phyloP scores from a whole-genome alignment of 768 basidiomycete species.

The Hypholoma fasciculare region DNA sequence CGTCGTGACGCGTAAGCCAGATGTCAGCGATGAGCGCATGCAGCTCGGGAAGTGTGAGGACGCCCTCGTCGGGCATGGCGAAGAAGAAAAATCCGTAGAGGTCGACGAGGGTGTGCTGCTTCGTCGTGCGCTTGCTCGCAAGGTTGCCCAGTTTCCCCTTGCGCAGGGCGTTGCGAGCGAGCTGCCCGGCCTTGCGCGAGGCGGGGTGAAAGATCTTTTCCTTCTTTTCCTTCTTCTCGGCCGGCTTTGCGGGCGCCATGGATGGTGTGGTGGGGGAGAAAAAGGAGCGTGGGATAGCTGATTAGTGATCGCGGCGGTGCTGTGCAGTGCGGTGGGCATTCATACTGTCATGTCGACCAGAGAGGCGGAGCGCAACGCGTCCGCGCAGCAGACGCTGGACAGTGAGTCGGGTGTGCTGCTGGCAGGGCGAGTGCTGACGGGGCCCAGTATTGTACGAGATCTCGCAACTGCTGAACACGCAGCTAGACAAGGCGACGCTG shows the following conservation, averaged over 20 bases:
- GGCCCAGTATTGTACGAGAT: constrained; percentile 78
- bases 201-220: constrained; percentile 84
- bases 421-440: neutral
- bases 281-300: constrained; percentile 25
- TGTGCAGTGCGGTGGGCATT: no score
- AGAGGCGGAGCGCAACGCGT: constrained; percentile 59
- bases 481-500: constrained; percentile 88
- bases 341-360: constrained; percentile 39
- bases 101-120: constrained; percentile 56
- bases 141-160: constrained; percentile 65
- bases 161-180: constrained; percentile 64
- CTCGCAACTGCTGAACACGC: constrained; percentile 84
- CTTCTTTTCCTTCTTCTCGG: constrained; percentile 44
- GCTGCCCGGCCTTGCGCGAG: constrained; percentile 81
- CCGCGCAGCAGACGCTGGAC: constrained; percentile 71
- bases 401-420: constrained; percentile 41
- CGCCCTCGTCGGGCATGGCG: constrained; percentile 60
- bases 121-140: constrained; percentile 55
- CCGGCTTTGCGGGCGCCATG: constrained; percentile 40
- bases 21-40: constrained; percentile 63
- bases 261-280: constrained; percentile 3
- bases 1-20: constrained; percentile 76
- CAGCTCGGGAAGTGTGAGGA: constrained; percentile 62
- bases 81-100: constrained; percentile 77
- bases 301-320: no score